Conservation (phyloP, 768 basidiomycete species). For the Leucogyrophana mollusca region DNA sequence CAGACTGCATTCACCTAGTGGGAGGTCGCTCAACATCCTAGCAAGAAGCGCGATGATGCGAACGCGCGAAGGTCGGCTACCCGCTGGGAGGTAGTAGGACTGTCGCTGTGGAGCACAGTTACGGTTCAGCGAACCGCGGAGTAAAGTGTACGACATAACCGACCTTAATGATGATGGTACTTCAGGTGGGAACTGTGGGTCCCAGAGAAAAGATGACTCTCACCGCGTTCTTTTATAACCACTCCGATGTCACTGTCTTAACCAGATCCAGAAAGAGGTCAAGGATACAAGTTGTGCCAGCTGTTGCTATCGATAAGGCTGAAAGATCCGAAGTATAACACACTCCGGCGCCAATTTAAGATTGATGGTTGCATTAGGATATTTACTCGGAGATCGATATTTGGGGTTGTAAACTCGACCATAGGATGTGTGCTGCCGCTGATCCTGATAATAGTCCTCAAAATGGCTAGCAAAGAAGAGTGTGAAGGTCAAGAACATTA, state of each 20-base stretch:
- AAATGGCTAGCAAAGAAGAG: no score
- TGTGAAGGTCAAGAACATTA: no score
- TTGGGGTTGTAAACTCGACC: no score
- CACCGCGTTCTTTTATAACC: constrained; percentile 31
- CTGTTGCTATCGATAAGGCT: constrained; percentile 30
- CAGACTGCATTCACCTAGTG: constrained; percentile 44
- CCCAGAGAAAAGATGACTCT: constrained; percentile 21
- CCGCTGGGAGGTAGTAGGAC: constrained; percentile 37
- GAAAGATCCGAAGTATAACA: constrained; percentile 21
- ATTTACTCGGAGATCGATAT: constrained; percentile 26
- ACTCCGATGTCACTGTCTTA: constrained; percentile 6
- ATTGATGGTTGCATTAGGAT: constrained; percentile 7
- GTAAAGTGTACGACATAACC: constrained; percentile 20
- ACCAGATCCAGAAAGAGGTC: constrained; percentile 22
- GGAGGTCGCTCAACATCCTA: constrained; percentile 59
- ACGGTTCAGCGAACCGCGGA: constrained; percentile 8
- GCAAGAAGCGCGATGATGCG: constrained; percentile 76
- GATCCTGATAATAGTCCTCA: no score
- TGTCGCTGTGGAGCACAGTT: constrained; percentile 11
- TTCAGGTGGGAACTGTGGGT: constrained; percentile 30
- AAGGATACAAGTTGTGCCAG: constrained; percentile 15
- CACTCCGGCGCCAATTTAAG: constrained; percentile 15
- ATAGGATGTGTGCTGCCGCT: no score
- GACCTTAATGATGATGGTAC: constrained; percentile 29
- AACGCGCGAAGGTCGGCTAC: constrained; percentile 50